Evolutionary conservation across 129 eudicot species (phyloP).

Genomic region (Smallanthus sonchifolius): DNA sequence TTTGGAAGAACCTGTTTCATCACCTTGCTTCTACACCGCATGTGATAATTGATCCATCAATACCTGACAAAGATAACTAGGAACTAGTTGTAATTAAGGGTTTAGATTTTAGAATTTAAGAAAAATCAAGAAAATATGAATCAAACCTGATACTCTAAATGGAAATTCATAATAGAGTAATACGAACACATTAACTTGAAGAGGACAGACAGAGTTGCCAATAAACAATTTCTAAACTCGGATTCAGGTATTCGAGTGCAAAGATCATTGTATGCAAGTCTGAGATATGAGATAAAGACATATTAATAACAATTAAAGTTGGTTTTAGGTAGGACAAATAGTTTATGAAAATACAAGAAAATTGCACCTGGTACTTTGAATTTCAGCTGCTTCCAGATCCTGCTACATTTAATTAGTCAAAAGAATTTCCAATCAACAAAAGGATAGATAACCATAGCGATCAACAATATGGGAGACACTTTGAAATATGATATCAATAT

Average conservation of each 20-base stretch:
- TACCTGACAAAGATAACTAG: slow-evolving; percentile 31
- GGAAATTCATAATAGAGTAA: slow-evolving; percentile 74
- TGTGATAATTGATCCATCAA: slow-evolving; percentile 26
- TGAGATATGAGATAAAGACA: slow-evolving; percentile 31
- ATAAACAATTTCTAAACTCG: slow-evolving; percentile 78
- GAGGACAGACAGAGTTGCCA: slow-evolving; percentile 70
- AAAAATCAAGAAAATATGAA: not conserved
- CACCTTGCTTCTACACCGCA: slow-evolving; percentile 37
- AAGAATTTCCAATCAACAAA: slow-evolving; percentile 3
- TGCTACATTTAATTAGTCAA: slow-evolving; percentile 40
- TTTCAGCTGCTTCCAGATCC: slow-evolving; percentile 57
- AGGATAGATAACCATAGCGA: not conserved
- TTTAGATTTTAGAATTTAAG: not conserved
- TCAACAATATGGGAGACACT: not conserved
- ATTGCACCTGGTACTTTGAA: slow-evolving; percentile 55
- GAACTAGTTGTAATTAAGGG: slow-evolving; percentile 10
- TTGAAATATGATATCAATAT: not conserved
- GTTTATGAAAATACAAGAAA: slow-evolving; percentile 3
- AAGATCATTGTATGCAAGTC: slow-evolving; percentile 93
- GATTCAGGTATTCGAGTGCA: slow-evolving; percentile 93
- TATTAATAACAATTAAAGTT: slow-evolving; percentile 14
- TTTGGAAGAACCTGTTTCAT: slow-evolving; percentile 14
- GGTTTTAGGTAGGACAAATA: not conserved
- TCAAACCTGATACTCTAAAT: slow-evolving; percentile 62
- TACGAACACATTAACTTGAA: slow-evolving; percentile 88